Percentiles rank a stretch among this genome's conserved stretches.
These are phyloP conservation scores for Carallia pectinifolia DNA, from an alignment of 345 rosid genomes.

Conservation along the genomic window DNA sequence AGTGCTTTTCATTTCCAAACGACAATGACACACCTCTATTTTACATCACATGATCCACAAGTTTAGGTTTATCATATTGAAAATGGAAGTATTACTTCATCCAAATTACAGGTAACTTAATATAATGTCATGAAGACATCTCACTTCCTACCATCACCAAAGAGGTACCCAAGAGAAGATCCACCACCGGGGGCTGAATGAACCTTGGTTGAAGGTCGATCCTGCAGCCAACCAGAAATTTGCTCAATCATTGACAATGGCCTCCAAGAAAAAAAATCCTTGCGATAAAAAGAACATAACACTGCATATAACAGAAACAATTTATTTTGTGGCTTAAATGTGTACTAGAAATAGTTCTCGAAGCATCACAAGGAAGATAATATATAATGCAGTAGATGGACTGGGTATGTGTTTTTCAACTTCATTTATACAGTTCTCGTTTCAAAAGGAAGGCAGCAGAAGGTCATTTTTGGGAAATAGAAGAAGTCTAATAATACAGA, in stretches of 20 bases:
- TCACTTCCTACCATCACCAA: constrained; percentile 13
- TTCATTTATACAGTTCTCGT: too few species aligned
- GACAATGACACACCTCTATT: constrained; percentile 24
- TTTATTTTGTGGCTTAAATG: too few species aligned
- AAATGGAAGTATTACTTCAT: constrained; percentile 18
- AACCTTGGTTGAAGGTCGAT: constrained; percentile 27
- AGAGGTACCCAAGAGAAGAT: constrained; percentile 24
- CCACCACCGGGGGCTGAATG: constrained; percentile 30
- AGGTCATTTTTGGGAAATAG: too few species aligned
- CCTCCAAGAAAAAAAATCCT: neutral
- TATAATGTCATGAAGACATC: neutral
- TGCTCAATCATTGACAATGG: neutral
- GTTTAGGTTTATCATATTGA: constrained; percentile 13
- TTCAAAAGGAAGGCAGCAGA: too few species aligned
- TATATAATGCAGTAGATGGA: too few species aligned
- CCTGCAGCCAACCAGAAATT: constrained; percentile 4
- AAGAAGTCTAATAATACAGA: too few species aligned
- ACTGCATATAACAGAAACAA: too few species aligned
- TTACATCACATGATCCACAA: constrained; percentile 33
- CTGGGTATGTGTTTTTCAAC: too few species aligned
- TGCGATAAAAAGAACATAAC: too few species aligned
- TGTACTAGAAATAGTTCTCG: too few species aligned
- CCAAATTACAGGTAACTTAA: constrained; percentile 23
- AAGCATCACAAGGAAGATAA: too few species aligned
- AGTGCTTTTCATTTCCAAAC: constrained; percentile 22